Evolutionary conservation across 495 filamentous ascomycete species (phyloP).

Genomic region (Penicillium canariense): DNA sequence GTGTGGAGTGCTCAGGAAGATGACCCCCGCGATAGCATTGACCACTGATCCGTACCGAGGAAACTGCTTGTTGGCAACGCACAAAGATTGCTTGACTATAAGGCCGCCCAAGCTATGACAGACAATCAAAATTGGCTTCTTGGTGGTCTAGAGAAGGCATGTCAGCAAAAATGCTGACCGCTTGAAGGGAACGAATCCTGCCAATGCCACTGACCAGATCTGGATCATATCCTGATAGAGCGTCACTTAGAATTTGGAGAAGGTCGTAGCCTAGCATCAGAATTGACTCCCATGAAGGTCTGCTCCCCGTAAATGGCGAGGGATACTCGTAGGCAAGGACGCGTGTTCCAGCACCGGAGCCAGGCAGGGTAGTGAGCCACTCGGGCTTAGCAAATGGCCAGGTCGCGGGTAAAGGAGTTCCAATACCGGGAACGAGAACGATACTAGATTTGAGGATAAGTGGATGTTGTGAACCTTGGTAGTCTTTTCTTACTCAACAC

Average conservation of each 20-base stretch:
- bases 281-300: constrained; percentile 16
- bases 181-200: neutral
- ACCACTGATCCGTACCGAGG: constrained; percentile 20
- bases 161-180: neutral
- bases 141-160: constrained; percentile 4
- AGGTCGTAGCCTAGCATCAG: constrained; percentile 18
- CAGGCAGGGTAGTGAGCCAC: constrained; percentile 13
- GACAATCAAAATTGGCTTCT: constrained; percentile 1
- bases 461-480: neutral
- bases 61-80: constrained; percentile 26
- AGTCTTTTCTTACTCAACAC: constrained; percentile 12
- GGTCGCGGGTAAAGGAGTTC: constrained; percentile 8
- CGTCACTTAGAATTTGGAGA: constrained; percentile 4
- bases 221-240: constrained; percentile 6
- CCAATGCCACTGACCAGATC: neutral
- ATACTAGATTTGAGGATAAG: constrained; percentile 6
- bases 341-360: constrained; percentile 4
- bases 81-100: constrained; percentile 42
- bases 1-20: constrained; percentile 29
- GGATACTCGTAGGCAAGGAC: constrained; percentile 19
- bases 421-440: constrained; percentile 13
- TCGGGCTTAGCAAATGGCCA: constrained; percentile 14
- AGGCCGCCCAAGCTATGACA: constrained; percentile 48
- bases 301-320: constrained; percentile 7
- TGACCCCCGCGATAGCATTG: constrained; percentile 33